Evolutionary conservation across 495 filamentous ascomycete species (phyloP).

Genomic region (Talaromyces liani): DNA sequence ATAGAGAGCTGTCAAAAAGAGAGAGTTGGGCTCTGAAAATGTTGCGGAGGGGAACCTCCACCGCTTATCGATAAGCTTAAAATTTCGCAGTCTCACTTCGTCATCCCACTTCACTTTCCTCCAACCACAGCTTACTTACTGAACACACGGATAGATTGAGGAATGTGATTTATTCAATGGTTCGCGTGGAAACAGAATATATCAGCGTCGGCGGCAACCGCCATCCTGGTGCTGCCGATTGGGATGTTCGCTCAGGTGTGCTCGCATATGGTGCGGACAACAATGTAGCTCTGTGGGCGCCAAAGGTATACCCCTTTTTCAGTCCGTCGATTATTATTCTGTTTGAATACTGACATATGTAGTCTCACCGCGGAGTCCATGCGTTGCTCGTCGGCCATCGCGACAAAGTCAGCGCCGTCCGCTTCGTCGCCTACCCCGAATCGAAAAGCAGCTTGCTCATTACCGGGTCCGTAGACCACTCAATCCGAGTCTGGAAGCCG

Average conservation of each 20-base stretch:
- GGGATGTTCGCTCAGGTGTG: constrained; percentile 62
- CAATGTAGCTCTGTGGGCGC: constrained; percentile 85
- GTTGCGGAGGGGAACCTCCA: not conserved
- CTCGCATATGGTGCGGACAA: constrained; percentile 86
- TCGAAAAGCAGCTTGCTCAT: constrained; percentile 50
- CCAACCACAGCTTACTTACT: not conserved
- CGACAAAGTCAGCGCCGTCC: constrained; percentile 75
- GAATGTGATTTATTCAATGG: constrained; percentile 23
- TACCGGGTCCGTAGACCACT: constrained; percentile 77
- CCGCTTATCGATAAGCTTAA: constrained; percentile 43
- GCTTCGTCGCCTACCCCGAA: constrained; percentile 55
- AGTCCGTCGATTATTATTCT: not conserved
- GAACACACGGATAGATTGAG: not conserved
- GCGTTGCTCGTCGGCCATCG: constrained; percentile 72
- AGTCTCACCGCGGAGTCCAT: constrained; percentile 53
- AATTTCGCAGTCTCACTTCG: constrained; percentile 10
- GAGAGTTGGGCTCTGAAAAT: not conserved
- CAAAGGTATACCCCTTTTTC: constrained; percentile 47
- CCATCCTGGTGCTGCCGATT: constrained; percentile 84
- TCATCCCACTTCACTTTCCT: not conserved
- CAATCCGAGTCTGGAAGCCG: constrained; percentile 63
- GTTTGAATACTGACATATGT: not conserved
- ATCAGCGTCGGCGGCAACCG: constrained; percentile 85
- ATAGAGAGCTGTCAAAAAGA: not conserved
- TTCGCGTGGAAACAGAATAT: constrained; percentile 47